phyloP scores from a whole-genome alignment of 1,139 yeast species.

The Hyphopichia buzzinii region DNA sequence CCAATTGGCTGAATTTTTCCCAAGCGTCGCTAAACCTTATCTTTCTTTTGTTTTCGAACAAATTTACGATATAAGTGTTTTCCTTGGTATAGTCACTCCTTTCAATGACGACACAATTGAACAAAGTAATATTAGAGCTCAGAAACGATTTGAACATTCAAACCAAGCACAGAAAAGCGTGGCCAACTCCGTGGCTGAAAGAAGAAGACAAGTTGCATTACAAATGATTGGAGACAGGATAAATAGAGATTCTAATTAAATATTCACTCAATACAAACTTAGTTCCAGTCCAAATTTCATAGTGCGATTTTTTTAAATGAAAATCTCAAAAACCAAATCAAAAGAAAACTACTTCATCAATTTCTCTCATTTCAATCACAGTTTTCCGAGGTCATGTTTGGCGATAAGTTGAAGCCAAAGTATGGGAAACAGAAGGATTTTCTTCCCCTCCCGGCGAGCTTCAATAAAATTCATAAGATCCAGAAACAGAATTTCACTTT shows the following conservation, averaged over 20 bases:
- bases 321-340: too few relatives aligned
- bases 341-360: too few relatives aligned
- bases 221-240: conserved; percentile 79
- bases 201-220: conserved; percentile 82
- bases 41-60: conserved; percentile 54
- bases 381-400: too few relatives aligned
- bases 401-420: conserved; percentile 24
- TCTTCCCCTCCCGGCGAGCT: conserved; percentile 37
- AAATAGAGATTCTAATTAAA: conserved; percentile 24
- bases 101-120: conserved; percentile 72
- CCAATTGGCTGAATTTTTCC: conserved; percentile 80
- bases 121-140: conserved; percentile 70
- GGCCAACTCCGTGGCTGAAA: conserved; percentile 69
- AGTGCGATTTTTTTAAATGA: neutral
- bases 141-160: conserved; percentile 49
- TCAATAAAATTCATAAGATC: conserved; percentile 15
- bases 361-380: too few relatives aligned
- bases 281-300: neutral
- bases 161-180: conserved; percentile 38
- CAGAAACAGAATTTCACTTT: conserved; percentile 17
- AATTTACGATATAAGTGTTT: conserved; percentile 52
- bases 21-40: conserved; percentile 51
- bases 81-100: conserved; percentile 57
- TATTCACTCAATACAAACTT: too few relatives aligned
- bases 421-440: conserved; percentile 19